Base-by-base conservation (phyloP, 768 basidiomycete genomes). In the Tylopilus subfusipes region DNA sequence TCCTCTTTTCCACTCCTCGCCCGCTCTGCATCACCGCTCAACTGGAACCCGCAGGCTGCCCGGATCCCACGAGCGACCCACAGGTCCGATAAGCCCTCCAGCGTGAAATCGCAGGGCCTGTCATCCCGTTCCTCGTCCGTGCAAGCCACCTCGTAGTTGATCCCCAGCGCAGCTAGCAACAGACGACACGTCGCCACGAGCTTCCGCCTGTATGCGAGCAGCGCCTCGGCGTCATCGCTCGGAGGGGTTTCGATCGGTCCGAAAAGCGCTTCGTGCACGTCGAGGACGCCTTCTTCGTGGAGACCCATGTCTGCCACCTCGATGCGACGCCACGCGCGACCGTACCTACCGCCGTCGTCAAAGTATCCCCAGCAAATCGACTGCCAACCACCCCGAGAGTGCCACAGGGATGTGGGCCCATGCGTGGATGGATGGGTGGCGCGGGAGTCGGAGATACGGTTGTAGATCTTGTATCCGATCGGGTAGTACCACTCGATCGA, bases 41-140 rank as follows among this genome's bases (percentile, higher is more conserved):
- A 42, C 21, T 53, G 48, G 16, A 62, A 48, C 11, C 54, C 60
- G 27, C 56, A 63, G 2, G 52, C 57, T 21, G 30, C 34, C 19
- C 48, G 48, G 33, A 62, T 57, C 21, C 60, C 60, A 1, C 54
- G 51, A 16, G 51, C 54, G 4, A 62, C 48, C 57, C 49, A 62
- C 22, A 16, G 34, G 30, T 58, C 51, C 3, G 19, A n/a, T 19
- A 58, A 36, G 12, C 54, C 56, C 31, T 62, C 60, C 29, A 62
- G 40, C 31, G 34, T 52, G 30, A 11, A 52, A 2, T 36, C 42
- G 4, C 6, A 0, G 1, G 46, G 50, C 1, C 24, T 0, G 4
- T 16, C 18, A 24, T 60, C 55, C 13, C 2, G 22, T 48, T 62
- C 59, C 3, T 47, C 39, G 9, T 61, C 49, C 24, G 52, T 42